These are phyloP conservation scores for Amanita subjunquillea DNA, from an alignment of 768 basidiomycete species.

Conservation along the genomic window DNA sequence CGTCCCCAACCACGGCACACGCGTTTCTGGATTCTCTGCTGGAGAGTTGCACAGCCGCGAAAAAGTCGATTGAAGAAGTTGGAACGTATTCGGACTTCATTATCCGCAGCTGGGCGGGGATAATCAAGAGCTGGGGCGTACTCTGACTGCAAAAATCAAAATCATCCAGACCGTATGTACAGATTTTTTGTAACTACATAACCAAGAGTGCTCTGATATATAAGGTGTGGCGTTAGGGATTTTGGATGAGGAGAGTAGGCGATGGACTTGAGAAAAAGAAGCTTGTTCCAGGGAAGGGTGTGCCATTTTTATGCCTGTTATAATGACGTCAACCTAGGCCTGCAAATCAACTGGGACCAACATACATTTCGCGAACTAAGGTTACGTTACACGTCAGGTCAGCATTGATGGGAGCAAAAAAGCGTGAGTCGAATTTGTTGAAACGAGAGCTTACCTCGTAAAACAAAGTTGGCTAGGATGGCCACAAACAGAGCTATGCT, in stretches of 20 bases:
- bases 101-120: conserved; percentile 60
- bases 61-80: conserved; percentile 40
- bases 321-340: not conserved
- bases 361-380: conserved; percentile 53
- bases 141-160: too few relatives aligned
- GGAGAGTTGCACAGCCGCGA: conserved; percentile 31
- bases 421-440: not conserved
- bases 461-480: conserved; percentile 77
- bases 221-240: too few relatives aligned
- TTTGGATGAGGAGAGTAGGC: not conserved
- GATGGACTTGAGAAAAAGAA: conserved; percentile 4
- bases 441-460: conserved; percentile 52
- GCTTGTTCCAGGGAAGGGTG: conserved; percentile 6
- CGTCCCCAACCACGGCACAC: conserved; percentile 57
- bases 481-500: conserved; percentile 80
- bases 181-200: too few relatives aligned
- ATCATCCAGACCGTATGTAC: too few relatives aligned
- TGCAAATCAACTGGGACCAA: not conserved
- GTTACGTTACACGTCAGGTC: conserved; percentile 3
- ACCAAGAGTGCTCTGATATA: too few relatives aligned
- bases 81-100: conserved; percentile 50
- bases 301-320: conserved; percentile 1
- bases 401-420: conserved; percentile 4
- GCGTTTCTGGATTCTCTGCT: conserved; percentile 61
- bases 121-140: conserved; percentile 39